Evolutionary conservation across 2,329 filamentous ascomycete genomes (phyloP).

Genomic region (Arthrobotrys pseudoclavata): DNA sequence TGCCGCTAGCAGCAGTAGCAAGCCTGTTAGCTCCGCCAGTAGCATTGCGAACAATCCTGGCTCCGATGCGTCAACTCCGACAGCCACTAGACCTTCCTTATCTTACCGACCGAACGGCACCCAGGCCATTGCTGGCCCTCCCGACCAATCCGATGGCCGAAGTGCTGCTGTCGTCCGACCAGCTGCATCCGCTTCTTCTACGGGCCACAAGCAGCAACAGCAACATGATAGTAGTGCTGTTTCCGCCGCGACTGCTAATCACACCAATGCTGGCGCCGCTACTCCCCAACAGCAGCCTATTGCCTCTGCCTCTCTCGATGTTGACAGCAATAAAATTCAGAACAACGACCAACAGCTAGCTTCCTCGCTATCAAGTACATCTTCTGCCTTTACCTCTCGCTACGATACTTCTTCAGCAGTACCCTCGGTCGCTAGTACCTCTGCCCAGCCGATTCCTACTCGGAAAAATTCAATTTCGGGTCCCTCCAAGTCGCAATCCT

Average conservation of each 20-base stretch:
- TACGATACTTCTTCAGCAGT: conserved; percentile 22
- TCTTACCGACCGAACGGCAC: conserved; percentile 32
- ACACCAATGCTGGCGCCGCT: not conserved
- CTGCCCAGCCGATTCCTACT: conserved; percentile 33
- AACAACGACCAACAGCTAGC: conserved; percentile 30
- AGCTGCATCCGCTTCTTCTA: conserved; percentile 13
- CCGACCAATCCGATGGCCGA: conserved; percentile 17
- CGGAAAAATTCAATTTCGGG: conserved; percentile 51
- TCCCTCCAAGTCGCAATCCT: conserved; percentile 41
- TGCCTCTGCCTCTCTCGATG: not conserved
- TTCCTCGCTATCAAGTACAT: conserved; percentile 41
- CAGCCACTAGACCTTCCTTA: conserved; percentile 45
- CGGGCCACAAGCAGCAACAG: conserved; percentile 4
- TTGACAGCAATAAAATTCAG: conserved; percentile 32
- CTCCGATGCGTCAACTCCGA: conserved; percentile 45
- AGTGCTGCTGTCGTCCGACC: conserved; percentile 42
- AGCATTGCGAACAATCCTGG: conserved; percentile 40
- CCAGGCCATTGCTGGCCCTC: not conserved
- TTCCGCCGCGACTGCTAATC: conserved; percentile 25
- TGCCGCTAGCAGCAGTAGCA: conserved; percentile 30
- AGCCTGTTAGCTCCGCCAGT: conserved; percentile 24
- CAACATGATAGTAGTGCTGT: conserved; percentile 3
- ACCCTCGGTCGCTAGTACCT: conserved; percentile 11
- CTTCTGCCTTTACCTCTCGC: conserved; percentile 30
- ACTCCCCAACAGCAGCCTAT: not conserved